Conservation (phyloP, 768 basidiomycete species). For the Steccherinum ochraceum region DNA sequence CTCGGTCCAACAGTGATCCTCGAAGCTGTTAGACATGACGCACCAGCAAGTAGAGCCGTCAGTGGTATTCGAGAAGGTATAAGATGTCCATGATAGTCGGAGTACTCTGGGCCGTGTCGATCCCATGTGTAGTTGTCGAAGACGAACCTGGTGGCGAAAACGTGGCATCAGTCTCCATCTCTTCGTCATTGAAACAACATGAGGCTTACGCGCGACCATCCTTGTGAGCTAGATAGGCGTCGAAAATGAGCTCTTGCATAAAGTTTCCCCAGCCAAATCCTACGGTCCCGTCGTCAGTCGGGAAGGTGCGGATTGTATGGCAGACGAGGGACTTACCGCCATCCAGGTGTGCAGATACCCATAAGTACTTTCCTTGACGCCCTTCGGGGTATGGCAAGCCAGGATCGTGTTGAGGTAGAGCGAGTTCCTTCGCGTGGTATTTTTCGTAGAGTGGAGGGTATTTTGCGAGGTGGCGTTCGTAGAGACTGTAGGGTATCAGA, state of each 20-base stretch:
- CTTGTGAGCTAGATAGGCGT: slow-evolving; percentile 41
- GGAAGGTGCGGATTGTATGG: slow-evolving; percentile 42
- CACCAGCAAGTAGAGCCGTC: slow-evolving; percentile 46
- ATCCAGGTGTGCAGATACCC: too few species aligned
- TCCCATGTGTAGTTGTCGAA: slow-evolving; percentile 58
- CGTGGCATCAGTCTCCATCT: slow-evolving; percentile 28
- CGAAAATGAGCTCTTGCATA: slow-evolving; percentile 52
- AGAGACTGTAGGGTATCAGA: too few species aligned
- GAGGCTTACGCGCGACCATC: slow-evolving; percentile 31
- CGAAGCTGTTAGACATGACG: slow-evolving; percentile 31
- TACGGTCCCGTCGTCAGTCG: not conserved
- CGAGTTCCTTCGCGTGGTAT: slow-evolving; percentile 19
- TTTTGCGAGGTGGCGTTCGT: too few species aligned
- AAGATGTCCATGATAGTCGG: slow-evolving; percentile 38
- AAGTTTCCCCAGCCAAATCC: slow-evolving; percentile 54
- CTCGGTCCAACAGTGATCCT: slow-evolving; percentile 37
- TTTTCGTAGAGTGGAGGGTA: slow-evolving; percentile 21
- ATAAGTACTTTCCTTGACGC: slow-evolving; percentile 13
- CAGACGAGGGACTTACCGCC: slow-evolving; percentile 31
- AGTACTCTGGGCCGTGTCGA: slow-evolving; percentile 33
- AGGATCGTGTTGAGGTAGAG: slow-evolving; percentile 24
- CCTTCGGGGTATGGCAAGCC: slow-evolving; percentile 22
- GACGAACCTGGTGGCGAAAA: slow-evolving; percentile 34
- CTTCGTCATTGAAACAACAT: slow-evolving; percentile 30
- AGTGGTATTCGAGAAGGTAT: slow-evolving; percentile 52